Evolutionary conservation across 2,329 filamentous ascomycete genomes (phyloP).

Genomic region (Fusarium devonianum): DNA sequence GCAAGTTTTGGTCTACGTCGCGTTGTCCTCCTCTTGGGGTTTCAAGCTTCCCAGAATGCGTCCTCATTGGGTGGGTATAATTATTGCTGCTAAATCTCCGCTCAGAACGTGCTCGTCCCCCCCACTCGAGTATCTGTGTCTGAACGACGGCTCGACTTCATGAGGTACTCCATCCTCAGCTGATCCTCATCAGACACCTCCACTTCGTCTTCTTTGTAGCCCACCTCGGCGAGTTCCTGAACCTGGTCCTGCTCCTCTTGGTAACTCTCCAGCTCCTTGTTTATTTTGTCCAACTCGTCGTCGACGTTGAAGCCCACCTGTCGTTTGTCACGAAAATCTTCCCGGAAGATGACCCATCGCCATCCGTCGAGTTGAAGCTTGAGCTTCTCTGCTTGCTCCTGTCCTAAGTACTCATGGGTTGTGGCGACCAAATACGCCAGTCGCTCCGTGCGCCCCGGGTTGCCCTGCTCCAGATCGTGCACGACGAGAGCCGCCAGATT

Average conservation of each 20-base stretch:
- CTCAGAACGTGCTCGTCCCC: neutral
- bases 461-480: slow-evolving; percentile 46
- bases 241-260: neutral
- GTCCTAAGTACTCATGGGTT: slow-evolving; percentile 40
- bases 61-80: neutral
- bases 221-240: neutral
- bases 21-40: neutral
- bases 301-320: neutral
- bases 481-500: slow-evolving; percentile 41
- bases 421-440: slow-evolving; percentile 16
- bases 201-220: neutral
- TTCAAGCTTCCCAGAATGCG: neutral
- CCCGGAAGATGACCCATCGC: slow-evolving; percentile 31
- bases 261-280: neutral
- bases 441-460: slow-evolving; percentile 43
- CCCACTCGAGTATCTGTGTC: neutral
- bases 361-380: slow-evolving; percentile 30
- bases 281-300: neutral
- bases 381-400: slow-evolving; percentile 25
- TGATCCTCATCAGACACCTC: neutral
- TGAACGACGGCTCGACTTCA: neutral
- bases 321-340: neutral
- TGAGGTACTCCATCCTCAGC: neutral
- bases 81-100: neutral
- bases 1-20: neutral